Conservation (phyloP, 2,329 filamentous ascomycete genomes). For the Hymenoscyphus albidus region DNA sequence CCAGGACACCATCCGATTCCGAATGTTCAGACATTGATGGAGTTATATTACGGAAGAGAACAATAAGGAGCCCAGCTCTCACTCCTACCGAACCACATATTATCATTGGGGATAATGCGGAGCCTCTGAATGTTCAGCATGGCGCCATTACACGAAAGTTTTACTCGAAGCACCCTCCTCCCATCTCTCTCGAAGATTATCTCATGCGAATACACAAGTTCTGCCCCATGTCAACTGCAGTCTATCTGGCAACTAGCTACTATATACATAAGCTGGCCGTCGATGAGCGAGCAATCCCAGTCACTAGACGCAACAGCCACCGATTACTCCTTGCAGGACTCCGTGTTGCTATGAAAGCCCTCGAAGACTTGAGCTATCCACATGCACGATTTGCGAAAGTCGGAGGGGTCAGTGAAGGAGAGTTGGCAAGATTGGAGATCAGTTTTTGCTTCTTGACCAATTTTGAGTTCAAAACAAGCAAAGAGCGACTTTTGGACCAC, state of each 20-base stretch:
- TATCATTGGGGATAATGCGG: constrained; percentile 64
- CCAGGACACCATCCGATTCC: constrained; percentile 26
- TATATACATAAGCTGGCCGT: constrained; percentile 84
- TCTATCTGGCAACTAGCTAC: constrained; percentile 83
- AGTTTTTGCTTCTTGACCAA: constrained; percentile 84
- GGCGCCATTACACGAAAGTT: constrained; percentile 87
- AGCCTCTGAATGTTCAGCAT: constrained; percentile 73
- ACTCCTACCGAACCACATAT: constrained; percentile 46
- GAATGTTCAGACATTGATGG: constrained; percentile 47
- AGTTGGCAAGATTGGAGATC: constrained; percentile 82
- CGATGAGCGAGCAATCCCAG: constrained; percentile 70
- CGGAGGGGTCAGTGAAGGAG: constrained; percentile 77
- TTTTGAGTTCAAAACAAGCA: constrained; percentile 69
- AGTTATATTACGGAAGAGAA: constrained; percentile 48
- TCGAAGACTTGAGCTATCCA: constrained; percentile 88
- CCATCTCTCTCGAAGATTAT: constrained; percentile 80
- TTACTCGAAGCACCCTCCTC: constrained; percentile 82
- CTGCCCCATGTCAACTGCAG: constrained; percentile 89
- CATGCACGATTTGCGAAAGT: constrained; percentile 82
- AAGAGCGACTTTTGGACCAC: constrained; percentile 50
- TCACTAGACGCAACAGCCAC: constrained; percentile 82
- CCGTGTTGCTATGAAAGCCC: constrained; percentile 84
- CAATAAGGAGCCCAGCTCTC: constrained; percentile 24
- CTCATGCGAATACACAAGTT: constrained; percentile 81
- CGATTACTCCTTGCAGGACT: constrained; percentile 79